Percentiles rank a stretch among this genome's conserved stretches.
phyloP scores from a whole-genome alignment of 257 asterid species.

The Solanum chiquidenum region DNA sequence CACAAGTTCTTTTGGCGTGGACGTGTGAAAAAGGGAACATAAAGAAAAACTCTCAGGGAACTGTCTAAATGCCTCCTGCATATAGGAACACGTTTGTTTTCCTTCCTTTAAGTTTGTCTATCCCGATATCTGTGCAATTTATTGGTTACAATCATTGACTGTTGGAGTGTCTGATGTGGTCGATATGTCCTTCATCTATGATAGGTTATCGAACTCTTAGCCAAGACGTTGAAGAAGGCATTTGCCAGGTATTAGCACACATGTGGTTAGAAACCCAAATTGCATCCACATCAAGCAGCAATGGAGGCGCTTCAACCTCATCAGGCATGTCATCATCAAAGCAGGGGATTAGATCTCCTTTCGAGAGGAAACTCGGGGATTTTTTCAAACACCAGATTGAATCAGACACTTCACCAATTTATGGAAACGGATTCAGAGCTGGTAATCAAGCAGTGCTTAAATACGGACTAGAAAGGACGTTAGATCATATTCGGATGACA shows the following conservation, averaged over 20 bases:
- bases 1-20: neutral
- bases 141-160: neutral
- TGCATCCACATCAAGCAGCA: conserved; percentile 22
- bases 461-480: conserved; percentile 65
- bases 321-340: conserved; percentile 22
- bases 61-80: neutral
- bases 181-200: neutral
- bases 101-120: neutral
- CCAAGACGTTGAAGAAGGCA: conserved; percentile 95
- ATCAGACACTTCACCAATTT: conserved; percentile 69
- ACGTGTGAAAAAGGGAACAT: neutral
- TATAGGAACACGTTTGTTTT: neutral
- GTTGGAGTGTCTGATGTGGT: neutral
- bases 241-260: conserved; percentile 86
- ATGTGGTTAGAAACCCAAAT: conserved; percentile 92
- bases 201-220: conserved; percentile 67
- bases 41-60: neutral
- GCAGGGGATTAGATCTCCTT: conserved; percentile 44
- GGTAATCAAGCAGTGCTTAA: conserved; percentile 64
- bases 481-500: conserved; percentile 62
- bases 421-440: conserved; percentile 81
- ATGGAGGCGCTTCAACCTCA: conserved; percentile 34
- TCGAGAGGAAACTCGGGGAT: conserved; percentile 67
- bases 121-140: neutral
- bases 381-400: conserved; percentile 88